Evolutionary conservation across 2,329 filamentous ascomycete species (phyloP).

Genomic region (Neospermospora avenae): DNA sequence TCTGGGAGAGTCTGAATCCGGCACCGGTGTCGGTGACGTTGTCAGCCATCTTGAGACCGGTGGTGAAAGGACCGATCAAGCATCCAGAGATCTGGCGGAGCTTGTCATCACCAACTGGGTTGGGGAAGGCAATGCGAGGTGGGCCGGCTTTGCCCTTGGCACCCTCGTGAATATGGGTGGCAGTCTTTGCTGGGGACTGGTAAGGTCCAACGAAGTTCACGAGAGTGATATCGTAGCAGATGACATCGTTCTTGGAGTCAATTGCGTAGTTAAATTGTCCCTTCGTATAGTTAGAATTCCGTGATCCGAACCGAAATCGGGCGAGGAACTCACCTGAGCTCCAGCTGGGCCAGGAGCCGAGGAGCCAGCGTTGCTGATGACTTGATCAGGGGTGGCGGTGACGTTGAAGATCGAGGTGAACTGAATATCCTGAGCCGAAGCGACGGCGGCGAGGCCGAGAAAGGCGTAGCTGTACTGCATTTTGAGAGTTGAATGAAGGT

Average conservation of each 20-base stretch:
- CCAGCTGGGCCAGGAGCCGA: constrained; percentile 36
- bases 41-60: constrained; percentile 37
- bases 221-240: constrained; percentile 44
- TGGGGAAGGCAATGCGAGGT: constrained; percentile 46
- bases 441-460: background rate
- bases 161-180: constrained; percentile 50
- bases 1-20: constrained; percentile 44
- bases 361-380: constrained; percentile 40
- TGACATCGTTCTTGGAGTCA: constrained; percentile 38
- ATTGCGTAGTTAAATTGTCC: constrained; percentile 48
- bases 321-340: constrained; percentile 21
- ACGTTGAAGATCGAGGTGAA: constrained; percentile 47
- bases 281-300: constrained; percentile 11
- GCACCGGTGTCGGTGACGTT: constrained; percentile 44
- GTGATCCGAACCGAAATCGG: too few species aligned
- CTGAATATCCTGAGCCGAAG: background rate
- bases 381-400: constrained; percentile 44
- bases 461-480: constrained; percentile 1
- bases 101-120: constrained; percentile 39
- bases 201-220: constrained; percentile 44
- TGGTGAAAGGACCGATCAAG: constrained; percentile 42
- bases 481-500: background rate
- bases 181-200: constrained; percentile 43
- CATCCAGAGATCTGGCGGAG: constrained; percentile 32
- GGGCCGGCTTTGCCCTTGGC: constrained; percentile 42